Base-by-base conservation (phyloP, 495 filamentous ascomycete genomes). In the Neurospora terricola region DNA sequence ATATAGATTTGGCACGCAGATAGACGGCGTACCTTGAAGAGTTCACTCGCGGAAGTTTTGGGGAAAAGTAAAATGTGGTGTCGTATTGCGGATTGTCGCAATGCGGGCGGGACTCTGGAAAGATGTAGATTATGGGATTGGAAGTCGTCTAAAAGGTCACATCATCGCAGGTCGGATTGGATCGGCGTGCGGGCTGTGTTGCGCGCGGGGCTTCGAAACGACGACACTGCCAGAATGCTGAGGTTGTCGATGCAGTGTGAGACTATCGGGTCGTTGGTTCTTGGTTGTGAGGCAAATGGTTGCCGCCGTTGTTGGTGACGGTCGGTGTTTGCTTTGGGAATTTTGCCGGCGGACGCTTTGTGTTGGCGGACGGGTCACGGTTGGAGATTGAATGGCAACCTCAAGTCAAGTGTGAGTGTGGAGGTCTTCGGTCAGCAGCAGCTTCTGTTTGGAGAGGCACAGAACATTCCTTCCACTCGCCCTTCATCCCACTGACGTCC, bases 121-220 rank as follows among this genome's bases (percentile, higher is more conserved):
- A 66, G 54, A 66, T 66, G 54, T 66, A 66, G 54, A 34, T 66
- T 18, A 34, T 66, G 70, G 59, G 38, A 38, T 73, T 74, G 54
- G 43, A 71, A 68, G 74, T 69, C 54, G 75, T 71, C 23, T 69
- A 62, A 45, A 72, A 48, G 71, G 78, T 81, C 80, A 81, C 80
- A 80, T 81, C 75, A 81, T 81, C 76, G 79, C 74, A 76, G 69
- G 8, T 34, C 54, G 27, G 3, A 36, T 66, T 11, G 54, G 54
- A 66, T 66, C 54, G 54, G 54, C 54, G 54, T 34, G 54, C 54
- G 54, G 54, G 54, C 54, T 14, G 54, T 66, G 54, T 18, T 66
- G 54, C 54, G 54, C 54, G 54, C 54, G 54, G 27, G 54, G 27
- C 3, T 66, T 18, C 54, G 54, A 9, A 66, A 66, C 54, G 12